Percentiles rank a stretch among this genome's conserved stretches.
phyloP scores from a whole-genome alignment of 2,329 filamentous ascomycete genomes.

The Curvularia spicifera region DNA sequence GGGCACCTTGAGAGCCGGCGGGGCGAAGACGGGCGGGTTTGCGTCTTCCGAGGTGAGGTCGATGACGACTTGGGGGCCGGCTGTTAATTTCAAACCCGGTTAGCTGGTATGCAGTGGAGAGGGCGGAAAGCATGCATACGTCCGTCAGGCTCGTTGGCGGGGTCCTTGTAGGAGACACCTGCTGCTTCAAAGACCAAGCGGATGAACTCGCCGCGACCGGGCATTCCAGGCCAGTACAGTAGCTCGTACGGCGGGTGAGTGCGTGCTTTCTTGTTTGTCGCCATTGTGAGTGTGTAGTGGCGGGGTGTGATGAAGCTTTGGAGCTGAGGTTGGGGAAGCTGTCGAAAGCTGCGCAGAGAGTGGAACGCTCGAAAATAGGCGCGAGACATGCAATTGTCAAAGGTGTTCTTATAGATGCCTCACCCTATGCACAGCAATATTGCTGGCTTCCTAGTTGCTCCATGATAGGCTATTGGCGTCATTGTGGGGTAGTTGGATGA shows the following conservation, averaged over 20 bases:
- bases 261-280: conserved; percentile 34
- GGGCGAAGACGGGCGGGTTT: conserved; percentile 71
- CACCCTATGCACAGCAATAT: background rate
- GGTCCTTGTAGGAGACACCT: conserved; percentile 69
- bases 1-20: conserved; percentile 66
- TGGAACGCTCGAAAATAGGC: background rate
- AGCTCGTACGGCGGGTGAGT: conserved; percentile 63
- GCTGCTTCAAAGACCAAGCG: conserved; percentile 75
- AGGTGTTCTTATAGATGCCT: background rate
- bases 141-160: conserved; percentile 57
- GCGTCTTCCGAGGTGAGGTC: conserved; percentile 56
- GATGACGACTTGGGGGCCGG: conserved; percentile 57
- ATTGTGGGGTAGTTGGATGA: conserved; percentile 23
- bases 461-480: conserved; percentile 16
- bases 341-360: conserved; percentile 2
- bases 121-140: conserved; percentile 38
- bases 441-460: background rate
- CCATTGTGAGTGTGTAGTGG: conserved; percentile 21
- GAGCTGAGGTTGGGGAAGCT: background rate
- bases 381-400: conserved; percentile 12
- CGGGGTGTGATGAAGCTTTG: conserved; percentile 1
- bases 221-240: conserved; percentile 74
- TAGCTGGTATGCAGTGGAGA: background rate
- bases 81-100: background rate
- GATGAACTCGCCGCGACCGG: conserved; percentile 76